Evolutionary conservation across 2,329 filamentous ascomycete species (phyloP).

Genomic region (Diplodia sapinea): DNA sequence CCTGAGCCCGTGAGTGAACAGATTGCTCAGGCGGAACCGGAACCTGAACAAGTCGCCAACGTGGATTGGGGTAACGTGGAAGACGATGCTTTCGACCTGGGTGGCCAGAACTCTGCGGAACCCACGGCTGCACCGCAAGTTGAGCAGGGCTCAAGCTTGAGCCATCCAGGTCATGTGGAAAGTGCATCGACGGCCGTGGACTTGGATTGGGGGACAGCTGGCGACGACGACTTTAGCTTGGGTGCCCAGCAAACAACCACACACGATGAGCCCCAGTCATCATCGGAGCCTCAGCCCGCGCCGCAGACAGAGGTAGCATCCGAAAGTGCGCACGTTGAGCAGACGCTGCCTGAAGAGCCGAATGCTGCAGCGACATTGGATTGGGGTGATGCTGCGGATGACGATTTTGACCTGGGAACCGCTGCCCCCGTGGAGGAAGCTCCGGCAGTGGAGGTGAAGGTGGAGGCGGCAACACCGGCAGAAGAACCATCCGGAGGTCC

Average conservation of each 20-base stretch:
- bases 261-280: not conserved
- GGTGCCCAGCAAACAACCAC: not conserved
- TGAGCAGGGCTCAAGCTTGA: not conserved
- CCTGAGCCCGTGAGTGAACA: not conserved
- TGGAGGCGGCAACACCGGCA: not conserved
- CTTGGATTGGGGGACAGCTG: constrained; percentile 34
- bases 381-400: constrained; percentile 44
- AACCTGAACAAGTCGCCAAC: constrained; percentile 31
- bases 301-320: not conserved
- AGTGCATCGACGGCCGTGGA: constrained; percentile 30
- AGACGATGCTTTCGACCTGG: constrained; percentile 40
- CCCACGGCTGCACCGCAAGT: not conserved
- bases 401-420: constrained; percentile 37
- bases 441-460: not conserved
- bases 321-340: not conserved
- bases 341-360: not conserved
- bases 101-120: not conserved
- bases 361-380: constrained; percentile 34
- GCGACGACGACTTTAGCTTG: constrained; percentile 30
- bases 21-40: not conserved
- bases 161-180: constrained; percentile 31
- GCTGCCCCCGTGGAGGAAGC: not conserved
- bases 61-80: constrained; percentile 46
- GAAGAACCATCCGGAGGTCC: constrained; percentile 6
- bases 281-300: not conserved